These are phyloP conservation scores for Phyllosticta ampelicida DNA, from an alignment of 2,329 filamentous ascomycete species.

Conservation along the genomic window DNA sequence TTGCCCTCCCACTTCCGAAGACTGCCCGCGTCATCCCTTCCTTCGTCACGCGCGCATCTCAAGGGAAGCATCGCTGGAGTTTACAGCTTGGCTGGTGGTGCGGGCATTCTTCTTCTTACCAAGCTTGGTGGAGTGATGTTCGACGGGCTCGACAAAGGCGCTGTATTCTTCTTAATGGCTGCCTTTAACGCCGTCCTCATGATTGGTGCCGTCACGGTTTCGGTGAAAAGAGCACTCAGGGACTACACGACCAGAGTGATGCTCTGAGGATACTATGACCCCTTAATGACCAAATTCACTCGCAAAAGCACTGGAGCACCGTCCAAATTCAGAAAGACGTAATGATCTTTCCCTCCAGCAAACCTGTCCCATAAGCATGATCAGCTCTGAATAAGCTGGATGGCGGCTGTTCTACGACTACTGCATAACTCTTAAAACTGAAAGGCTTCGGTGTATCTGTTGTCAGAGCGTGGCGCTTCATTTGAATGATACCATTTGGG, in stretches of 20 bases:
- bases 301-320: background rate
- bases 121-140: constrained; percentile 85
- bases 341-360: background rate
- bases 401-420: background rate
- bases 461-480: background rate
- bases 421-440: background rate
- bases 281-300: background rate
- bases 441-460: background rate
- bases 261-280: background rate
- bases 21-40: background rate
- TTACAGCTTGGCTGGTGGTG: constrained; percentile 83
- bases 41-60: constrained; percentile 42
- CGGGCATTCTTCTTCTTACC: constrained; percentile 80
- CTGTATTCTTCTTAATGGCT: constrained; percentile 93
- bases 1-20: constrained; percentile 10
- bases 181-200: constrained; percentile 70
- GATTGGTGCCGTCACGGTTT: constrained; percentile 28
- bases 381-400: background rate
- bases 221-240: background rate
- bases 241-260: constrained; percentile 4
- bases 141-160: constrained; percentile 59
- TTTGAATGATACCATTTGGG: background rate
- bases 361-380: background rate
- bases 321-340: background rate
- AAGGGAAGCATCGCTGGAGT: constrained; percentile 94